Base-by-base conservation (phyloP, 768 basidiomycete species). In the Calocybe cyanea region DNA sequence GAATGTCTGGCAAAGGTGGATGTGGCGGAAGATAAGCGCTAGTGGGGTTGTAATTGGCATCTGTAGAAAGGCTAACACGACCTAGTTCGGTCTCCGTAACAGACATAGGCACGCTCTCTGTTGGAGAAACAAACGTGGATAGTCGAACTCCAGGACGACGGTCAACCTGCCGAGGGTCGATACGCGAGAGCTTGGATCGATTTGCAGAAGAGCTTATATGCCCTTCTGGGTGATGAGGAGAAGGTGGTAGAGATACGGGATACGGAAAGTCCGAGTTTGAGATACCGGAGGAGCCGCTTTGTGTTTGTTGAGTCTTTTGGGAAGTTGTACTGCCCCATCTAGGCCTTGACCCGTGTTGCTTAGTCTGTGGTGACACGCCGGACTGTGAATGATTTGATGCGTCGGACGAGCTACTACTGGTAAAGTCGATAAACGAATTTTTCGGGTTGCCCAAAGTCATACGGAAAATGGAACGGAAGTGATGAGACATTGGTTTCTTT, bases 41-140 rank as follows among this genome's bases (percentile, higher is more conserved):
- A 0, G 43, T 31, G 24, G 50, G 31, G 19, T 21, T 46, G 13
- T 43, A 21, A 30, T 49, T 44, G 4, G 40, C 50, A 14, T 62
- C 63, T 0, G 69, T 68, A 3, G 64, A 63, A 18, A 63, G 63
- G 49, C 66, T 76, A 35, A 28, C 11, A 11, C 73, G 68, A 30
- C 73, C 65, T 58, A 77, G 78, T 39, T 74, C 65, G 24, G 78
- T 63, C 9, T 80, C 78, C 2, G 76, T 75, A n/a, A 77, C 70
- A 13, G 78, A 76, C 46, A 77, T 66, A 1, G 78, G 76, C 30
- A 80, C 63, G 46, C 79, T 82, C 38, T 81, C 76, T 0, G 77
- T 76, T 30, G 78, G 79, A 11, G 81, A 80, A 21, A 63, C 67
- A 23, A 69, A 56, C 38, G 60, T 57, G n/a, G 62, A 55, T 38